These are phyloP conservation scores for Botrytis squamosa DNA, from an alignment of 2,329 filamentous ascomycete species.

Conservation along the genomic window DNA sequence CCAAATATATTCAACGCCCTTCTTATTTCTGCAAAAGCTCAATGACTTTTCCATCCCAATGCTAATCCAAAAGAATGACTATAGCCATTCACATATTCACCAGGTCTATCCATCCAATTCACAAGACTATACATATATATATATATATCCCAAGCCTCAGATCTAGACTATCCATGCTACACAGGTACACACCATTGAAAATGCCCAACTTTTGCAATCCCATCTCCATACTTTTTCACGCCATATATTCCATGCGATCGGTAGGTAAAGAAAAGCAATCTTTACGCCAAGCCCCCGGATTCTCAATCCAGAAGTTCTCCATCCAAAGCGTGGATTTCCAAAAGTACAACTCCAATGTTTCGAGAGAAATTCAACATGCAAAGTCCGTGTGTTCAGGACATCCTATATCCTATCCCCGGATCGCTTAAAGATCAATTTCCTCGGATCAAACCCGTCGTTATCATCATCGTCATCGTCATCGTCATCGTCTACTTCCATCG, in stretches of 20 bases:
- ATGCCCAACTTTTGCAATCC: not conserved
- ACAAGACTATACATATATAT: not conserved
- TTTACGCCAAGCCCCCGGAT: not conserved
- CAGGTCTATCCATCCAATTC: not conserved
- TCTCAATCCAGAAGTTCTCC: not conserved
- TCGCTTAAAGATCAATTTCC: constrained; percentile 34
- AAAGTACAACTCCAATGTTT: not conserved
- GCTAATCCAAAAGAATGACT: not conserved
- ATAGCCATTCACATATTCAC: not conserved
- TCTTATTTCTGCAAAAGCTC: not conserved
- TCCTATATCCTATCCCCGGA: constrained; percentile 32
- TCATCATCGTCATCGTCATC: constrained; percentile 34
- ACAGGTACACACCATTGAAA: not conserved
- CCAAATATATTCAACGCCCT: not conserved
- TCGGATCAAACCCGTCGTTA: constrained; percentile 21
- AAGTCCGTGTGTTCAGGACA: not conserved
- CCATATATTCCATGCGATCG: not conserved
- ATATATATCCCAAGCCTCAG: not conserved
- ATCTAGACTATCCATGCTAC: not conserved
- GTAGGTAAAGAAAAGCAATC: not conserved
- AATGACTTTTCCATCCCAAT: constrained; percentile 5
- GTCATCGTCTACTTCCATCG: constrained; percentile 31
- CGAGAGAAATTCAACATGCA: not conserved
- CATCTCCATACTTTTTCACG: not conserved
- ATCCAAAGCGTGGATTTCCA: not conserved